A percentile compares a stretch with the other conserved stretches of the same genome.
Conservation (phyloP, 1,284 basidiomycete species). For the Xerocomus nothofagi region DNA sequence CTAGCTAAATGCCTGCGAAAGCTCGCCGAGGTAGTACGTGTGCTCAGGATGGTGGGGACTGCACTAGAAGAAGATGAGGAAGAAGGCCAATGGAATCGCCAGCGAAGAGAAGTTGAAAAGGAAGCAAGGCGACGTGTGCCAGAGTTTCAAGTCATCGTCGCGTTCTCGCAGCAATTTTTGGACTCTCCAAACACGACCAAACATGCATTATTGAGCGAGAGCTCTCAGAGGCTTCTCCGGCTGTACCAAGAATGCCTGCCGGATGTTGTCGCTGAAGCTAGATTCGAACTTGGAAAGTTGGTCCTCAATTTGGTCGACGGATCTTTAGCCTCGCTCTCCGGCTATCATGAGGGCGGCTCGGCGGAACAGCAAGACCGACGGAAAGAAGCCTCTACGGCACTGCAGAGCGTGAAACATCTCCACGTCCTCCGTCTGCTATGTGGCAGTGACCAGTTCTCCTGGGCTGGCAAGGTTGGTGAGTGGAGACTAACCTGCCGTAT, state of each 20-base stretch:
- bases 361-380: constrained; percentile 1
- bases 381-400: constrained; percentile 29
- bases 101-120: constrained; percentile 64
- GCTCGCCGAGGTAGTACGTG: constrained; percentile 53
- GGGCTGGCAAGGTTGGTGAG: constrained; percentile 72
- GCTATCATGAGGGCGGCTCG: constrained; percentile 6
- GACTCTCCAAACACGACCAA: constrained; percentile 26
- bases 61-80: constrained; percentile 63
- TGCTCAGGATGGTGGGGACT: constrained; percentile 51
- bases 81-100: constrained; percentile 69
- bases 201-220: constrained; percentile 69
- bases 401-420: constrained; percentile 68
- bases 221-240: constrained; percentile 77
- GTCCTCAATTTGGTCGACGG: constrained; percentile 49
- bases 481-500: constrained; percentile 9
- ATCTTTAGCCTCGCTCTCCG: constrained; percentile 25
- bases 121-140: constrained; percentile 80
- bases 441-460: constrained; percentile 75
- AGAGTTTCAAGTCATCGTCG: constrained; percentile 81
- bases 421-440: constrained; percentile 76
- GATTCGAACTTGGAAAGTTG: constrained; percentile 86
- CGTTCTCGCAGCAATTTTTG: constrained; percentile 60
- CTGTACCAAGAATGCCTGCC: constrained; percentile 83
- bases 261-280: constrained; percentile 69
- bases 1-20: constrained; percentile 75